A percentile compares a stretch with the other conserved stretches of the same genome.
phyloP scores from a whole-genome alignment of 2,329 filamentous ascomycete genomes.

The Xylogone sp. region DNA sequence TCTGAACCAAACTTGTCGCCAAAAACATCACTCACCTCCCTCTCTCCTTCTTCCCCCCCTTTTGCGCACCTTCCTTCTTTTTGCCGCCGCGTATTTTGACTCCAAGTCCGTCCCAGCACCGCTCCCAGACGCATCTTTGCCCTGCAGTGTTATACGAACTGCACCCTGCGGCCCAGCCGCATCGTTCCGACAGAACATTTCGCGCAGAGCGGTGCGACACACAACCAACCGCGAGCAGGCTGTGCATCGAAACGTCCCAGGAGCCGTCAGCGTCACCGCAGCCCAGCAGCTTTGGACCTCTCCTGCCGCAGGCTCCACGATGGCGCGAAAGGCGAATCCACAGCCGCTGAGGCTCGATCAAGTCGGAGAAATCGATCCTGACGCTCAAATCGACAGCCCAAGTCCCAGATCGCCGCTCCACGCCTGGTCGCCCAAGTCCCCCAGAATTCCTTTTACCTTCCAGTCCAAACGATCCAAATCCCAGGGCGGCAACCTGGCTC shows the following conservation, averaged over 20 bases:
- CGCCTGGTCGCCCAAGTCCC: constrained; percentile 23
- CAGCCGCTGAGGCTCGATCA: constrained; percentile 26
- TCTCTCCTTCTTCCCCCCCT: too few species aligned
- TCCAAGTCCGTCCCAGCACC: background rate
- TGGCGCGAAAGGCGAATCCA: constrained; percentile 25
- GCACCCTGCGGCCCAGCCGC: background rate
- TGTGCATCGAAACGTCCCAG: background rate
- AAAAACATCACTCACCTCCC: too few species aligned
- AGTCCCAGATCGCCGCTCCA: constrained; percentile 20
- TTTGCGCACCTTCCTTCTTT: background rate
- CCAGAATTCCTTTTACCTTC: constrained; percentile 26
- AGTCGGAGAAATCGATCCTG: constrained; percentile 5
- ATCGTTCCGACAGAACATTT: background rate
- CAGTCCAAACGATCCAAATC: constrained; percentile 19
- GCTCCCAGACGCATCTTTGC: background rate
- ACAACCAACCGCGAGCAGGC: background rate
- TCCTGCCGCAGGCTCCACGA: constrained; percentile 16
- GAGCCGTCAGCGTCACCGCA: background rate
- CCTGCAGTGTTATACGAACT: background rate
- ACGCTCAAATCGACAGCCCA: constrained; percentile 13
- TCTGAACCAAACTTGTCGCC: too few species aligned
- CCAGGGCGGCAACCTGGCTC: constrained; percentile 14
- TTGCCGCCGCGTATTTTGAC: background rate
- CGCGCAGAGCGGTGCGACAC: background rate
- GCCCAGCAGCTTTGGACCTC: background rate